These are phyloP conservation scores for Solanum ossicruentum DNA, from an alignment of 257 asterid species.

Conservation along the genomic window DNA sequence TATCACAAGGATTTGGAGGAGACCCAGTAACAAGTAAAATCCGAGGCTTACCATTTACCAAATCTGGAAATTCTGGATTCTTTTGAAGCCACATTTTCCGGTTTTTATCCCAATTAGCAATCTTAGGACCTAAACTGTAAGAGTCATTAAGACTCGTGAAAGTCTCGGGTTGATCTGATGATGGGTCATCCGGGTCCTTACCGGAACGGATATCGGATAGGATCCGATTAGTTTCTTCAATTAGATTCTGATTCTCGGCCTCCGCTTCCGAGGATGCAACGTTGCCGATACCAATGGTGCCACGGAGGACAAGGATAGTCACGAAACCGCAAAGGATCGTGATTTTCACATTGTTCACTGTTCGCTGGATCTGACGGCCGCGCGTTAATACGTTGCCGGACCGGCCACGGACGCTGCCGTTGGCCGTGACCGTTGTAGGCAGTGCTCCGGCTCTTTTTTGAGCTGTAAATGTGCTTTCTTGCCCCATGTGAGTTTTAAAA, in stretches of 20 bases:
- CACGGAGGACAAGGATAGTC: slow-evolving; percentile 77
- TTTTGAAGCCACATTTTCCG: slow-evolving; percentile 63
- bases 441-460: background rate
- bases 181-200: slow-evolving; percentile 38
- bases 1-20: slow-evolving; percentile 72
- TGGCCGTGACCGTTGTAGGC: slow-evolving; percentile 4
- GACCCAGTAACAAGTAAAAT: slow-evolving; percentile 78
- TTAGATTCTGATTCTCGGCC: slow-evolving; percentile 38
- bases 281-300: slow-evolving; percentile 68
- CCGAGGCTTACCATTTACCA: slow-evolving; percentile 57
- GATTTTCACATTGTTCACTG: slow-evolving; percentile 67
- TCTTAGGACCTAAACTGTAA: slow-evolving; percentile 52
- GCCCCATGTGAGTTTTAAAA: background rate
- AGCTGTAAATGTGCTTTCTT: background rate
- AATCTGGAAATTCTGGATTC: slow-evolving; percentile 43
- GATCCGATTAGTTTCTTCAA: slow-evolving; percentile 59
- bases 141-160: slow-evolving; percentile 26
- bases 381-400: slow-evolving; percentile 31
- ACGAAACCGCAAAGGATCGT: slow-evolving; percentile 77
- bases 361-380: slow-evolving; percentile 57
- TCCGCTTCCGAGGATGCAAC: slow-evolving; percentile 54
- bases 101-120: slow-evolving; percentile 51
- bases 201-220: slow-evolving; percentile 68
- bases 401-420: slow-evolving; percentile 28
- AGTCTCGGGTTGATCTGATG: slow-evolving; percentile 24